These are phyloP conservation scores for Talaromyces sp. DNA, from an alignment of 2,329 filamentous ascomycete genomes.

Conservation along the genomic window DNA sequence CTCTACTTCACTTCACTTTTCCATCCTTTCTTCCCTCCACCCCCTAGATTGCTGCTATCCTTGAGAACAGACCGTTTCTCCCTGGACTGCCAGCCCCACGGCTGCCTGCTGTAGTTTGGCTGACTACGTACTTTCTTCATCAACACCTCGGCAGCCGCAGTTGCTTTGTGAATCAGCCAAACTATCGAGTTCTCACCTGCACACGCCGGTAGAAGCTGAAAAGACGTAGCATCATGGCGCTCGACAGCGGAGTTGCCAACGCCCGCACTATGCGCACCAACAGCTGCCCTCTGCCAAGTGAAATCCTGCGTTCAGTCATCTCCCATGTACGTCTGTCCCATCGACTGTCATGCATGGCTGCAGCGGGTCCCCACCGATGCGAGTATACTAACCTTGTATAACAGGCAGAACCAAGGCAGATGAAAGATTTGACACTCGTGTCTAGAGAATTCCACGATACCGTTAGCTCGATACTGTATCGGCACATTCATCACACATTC, in stretches of 20 bases:
- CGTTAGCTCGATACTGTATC: conserved; percentile 55
- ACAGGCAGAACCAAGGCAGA: conserved; percentile 20
- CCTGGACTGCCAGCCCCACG: no score
- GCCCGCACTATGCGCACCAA: not conserved
- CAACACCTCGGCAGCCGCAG: not conserved
- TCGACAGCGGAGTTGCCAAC: not conserved
- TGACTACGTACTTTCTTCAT: not conserved
- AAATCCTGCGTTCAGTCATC: conserved; percentile 26
- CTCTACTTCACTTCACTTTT: conserved; percentile 11
- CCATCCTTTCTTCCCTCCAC: conserved; percentile 1
- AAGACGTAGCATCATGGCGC: not conserved
- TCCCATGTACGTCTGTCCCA: conserved; percentile 26
- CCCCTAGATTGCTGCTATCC: not conserved
- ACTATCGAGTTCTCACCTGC: not conserved
- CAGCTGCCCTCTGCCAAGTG: conserved; percentile 18
- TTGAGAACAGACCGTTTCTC: not conserved
- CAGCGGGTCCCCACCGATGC: not conserved
- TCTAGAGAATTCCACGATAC: conserved; percentile 54
- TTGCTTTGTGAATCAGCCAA: not conserved
- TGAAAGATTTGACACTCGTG: conserved; percentile 50
- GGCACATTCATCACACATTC: conserved; percentile 56
- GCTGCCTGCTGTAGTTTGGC: not conserved
- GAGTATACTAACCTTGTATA: conserved; percentile 39
- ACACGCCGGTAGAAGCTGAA: not conserved
- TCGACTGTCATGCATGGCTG: conserved; percentile 25